Conservation (phyloP, 2,329 filamentous ascomycete species). For the Dothiorella sarmentorum region DNA sequence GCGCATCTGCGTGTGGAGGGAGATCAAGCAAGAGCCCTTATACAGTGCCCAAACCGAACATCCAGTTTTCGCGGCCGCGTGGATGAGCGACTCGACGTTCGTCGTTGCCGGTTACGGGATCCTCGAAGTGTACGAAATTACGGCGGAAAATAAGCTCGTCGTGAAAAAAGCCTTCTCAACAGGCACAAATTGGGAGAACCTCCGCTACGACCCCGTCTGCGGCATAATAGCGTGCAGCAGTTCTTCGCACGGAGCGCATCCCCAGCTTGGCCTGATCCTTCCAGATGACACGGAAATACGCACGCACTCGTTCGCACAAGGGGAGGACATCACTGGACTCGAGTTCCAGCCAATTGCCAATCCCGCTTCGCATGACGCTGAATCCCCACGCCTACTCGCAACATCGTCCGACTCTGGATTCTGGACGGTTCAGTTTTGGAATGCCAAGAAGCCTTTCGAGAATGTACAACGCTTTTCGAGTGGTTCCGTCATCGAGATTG, state of each 20-base stretch:
- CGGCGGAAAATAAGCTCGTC: conserved; percentile 21
- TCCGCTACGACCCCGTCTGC: conserved; percentile 41
- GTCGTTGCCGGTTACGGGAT: conserved; percentile 43
- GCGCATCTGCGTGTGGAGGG: conserved; percentile 38
- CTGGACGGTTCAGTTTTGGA: conserved; percentile 37
- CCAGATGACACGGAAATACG: conserved; percentile 33
- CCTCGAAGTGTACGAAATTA: conserved; percentile 38
- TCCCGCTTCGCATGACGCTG: conserved; percentile 20
- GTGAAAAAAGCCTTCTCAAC: conserved; percentile 33
- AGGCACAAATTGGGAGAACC: conserved; percentile 33
- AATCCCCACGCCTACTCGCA: conserved; percentile 34
- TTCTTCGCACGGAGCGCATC: conserved; percentile 23
- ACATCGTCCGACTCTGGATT: conserved; percentile 41
- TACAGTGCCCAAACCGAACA: conserved; percentile 42
- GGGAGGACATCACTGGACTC: conserved; percentile 38
- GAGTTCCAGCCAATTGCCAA: conserved; percentile 36
- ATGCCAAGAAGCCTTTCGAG: conserved; percentile 35
- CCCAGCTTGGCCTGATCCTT: conserved; percentile 36
- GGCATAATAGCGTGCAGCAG: conserved; percentile 38
- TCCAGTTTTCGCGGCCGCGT: conserved; percentile 43
- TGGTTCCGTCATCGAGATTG: conserved; percentile 38
- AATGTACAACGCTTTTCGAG: conserved; percentile 30
- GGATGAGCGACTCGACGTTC: conserved; percentile 43
- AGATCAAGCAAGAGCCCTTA: conserved; percentile 33
- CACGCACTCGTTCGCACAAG: conserved; percentile 30